A percentile compares a stretch with the other conserved stretches of the same genome.
These are phyloP conservation scores for Platismatia glauca DNA, from an alignment of 495 filamentous ascomycete genomes.

Conservation along the genomic window DNA sequence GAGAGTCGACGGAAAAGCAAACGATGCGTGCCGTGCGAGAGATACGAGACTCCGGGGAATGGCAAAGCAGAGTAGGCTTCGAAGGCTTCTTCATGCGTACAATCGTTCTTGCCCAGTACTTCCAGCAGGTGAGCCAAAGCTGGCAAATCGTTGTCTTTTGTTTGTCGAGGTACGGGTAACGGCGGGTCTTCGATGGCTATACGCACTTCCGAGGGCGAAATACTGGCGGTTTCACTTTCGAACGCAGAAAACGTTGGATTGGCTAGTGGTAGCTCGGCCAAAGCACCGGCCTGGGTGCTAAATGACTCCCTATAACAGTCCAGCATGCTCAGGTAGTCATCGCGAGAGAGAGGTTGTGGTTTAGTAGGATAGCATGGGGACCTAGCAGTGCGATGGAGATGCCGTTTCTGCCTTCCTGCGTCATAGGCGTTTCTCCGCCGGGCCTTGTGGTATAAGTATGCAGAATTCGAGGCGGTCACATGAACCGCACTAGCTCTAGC, in stretches of 20 bases:
- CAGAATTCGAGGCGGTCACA: neutral
- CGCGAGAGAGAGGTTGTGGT: conserved; percentile 10
- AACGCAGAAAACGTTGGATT: neutral
- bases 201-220: neutral
- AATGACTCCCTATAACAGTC: conserved; percentile 23
- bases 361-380: neutral
- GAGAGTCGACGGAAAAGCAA: conserved; percentile 61
- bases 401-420: conserved; percentile 4
- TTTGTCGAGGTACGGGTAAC: neutral
- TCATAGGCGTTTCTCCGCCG: conserved; percentile 12
- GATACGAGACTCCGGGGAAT: conserved; percentile 53
- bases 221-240: neutral
- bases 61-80: conserved; percentile 53
- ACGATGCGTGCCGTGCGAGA: conserved; percentile 51
- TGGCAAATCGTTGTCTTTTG: neutral
- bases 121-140: conserved; percentile 35
- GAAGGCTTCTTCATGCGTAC: conserved; percentile 49
- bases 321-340: conserved; percentile 23
- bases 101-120: conserved; percentile 33
- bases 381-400: conserved; percentile 6
- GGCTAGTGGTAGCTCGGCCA: neutral
- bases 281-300: conserved; percentile 1
- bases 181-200: neutral
- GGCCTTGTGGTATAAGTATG: conserved; percentile 15
- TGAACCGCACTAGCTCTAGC: conserved; percentile 23